phyloP scores from a whole-genome alignment of 345 rosid genomes.

The Hypericum androsaemum region DNA sequence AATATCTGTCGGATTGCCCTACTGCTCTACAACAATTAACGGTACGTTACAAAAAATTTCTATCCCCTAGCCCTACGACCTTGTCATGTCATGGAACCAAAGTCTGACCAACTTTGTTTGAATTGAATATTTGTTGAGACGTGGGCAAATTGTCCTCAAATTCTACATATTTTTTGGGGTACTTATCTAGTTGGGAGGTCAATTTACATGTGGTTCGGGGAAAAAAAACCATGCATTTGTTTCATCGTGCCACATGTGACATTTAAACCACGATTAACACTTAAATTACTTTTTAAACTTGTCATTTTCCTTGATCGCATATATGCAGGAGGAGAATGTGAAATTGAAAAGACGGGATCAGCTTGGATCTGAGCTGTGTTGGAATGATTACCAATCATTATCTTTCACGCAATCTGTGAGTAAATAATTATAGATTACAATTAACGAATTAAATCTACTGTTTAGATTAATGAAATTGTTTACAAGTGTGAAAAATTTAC shows the following conservation, averaged over 20 bases:
- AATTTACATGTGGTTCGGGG: constrained; percentile 5
- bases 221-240: constrained; percentile 3
- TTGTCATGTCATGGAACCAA: constrained; percentile 5
- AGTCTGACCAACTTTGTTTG: too few species aligned
- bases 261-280: constrained; percentile 3
- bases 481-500: not conserved
- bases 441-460: too few species aligned
- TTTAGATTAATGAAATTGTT: not conserved
- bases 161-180: not conserved
- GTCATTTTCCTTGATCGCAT: not conserved
- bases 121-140: not conserved
- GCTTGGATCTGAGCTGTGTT: constrained; percentile 48
- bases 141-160: constrained; percentile 5
- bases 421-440: not conserved
- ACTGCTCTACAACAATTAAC: constrained; percentile 58
- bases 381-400: constrained; percentile 76
- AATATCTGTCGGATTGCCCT: constrained; percentile 78
- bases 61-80: not conserved
- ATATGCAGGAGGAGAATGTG: constrained; percentile 64
- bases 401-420: constrained; percentile 80
- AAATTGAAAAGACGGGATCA: constrained; percentile 53
- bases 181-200: not conserved
- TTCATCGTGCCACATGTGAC: constrained; percentile 11
- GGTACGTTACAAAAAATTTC: constrained; percentile 24
- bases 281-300: not conserved